Base-by-base conservation (phyloP, 345 rosid genomes). In the Rhizophora apiculata region DNA sequence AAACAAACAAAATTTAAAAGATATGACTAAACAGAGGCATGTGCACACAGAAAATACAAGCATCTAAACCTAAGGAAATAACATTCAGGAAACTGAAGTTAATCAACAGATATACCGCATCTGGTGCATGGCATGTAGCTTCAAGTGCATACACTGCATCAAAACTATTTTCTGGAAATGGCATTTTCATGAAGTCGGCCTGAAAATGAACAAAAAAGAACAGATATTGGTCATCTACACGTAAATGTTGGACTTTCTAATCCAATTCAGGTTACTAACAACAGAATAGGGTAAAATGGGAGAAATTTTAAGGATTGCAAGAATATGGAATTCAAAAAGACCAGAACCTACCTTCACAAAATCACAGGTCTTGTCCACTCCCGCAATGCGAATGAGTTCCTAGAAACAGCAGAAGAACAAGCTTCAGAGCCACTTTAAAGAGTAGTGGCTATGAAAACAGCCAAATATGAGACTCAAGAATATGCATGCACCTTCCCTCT, bases 161-260 rank as follows among this genome's bases (percentile, higher is more conserved):
- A 59, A 84, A 96, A 72, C 76, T 87, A 76, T 84, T 85, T 51
- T 90, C 99, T 65, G 97, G 88, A 76, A 96, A 85, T 68, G 98
- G 96, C 97, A 92, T 92, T 74, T 96, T 88, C 99, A 96, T 96
- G 83, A 96, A 96, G 83, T 92, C 98, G 57, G 93, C 99, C 99
- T 96, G 88, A 80, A 51, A 63, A 68, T 60, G 53, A 76, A 69
- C 73, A 75, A 71, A 66, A 7, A 55, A 43, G 18, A 62, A 34
- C 29, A 67, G 13, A 15, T 5, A 8, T 56, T 56, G 30, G 29
- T 24, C 59, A 13, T 6, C 27, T 22, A n/a, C 26, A 53, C 3
- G 5, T 43, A 43, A 53, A 20, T n/a, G 21, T 20, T 9, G 26
- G 11, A 53, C 26, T 6, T 53, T 53, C 6, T 22, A 20, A 20